These are phyloP conservation scores for barrel medic (Medicago truncatula) DNA, from an alignment of 306 rosid genomes.

Conservation along the genomic window MtrunA17r5.0-ANR NC_053045.1:26600001-26600500, in stretches of 20 bases:
- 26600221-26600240: slow-evolving; percentile 34
- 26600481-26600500: slow-evolving; percentile 10
- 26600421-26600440: background rate
- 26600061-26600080: slow-evolving; percentile 56
- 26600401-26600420: slow-evolving; percentile 8
- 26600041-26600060: slow-evolving; percentile 63
- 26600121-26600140: slow-evolving; percentile 72
- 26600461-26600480: slow-evolving; percentile 30
- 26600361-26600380: slow-evolving; percentile 5
- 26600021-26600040: slow-evolving; percentile 75
- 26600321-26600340: slow-evolving; percentile 22
- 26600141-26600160: slow-evolving; percentile 73
- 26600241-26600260: background rate
- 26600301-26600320: slow-evolving; percentile 8
- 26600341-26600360: slow-evolving; percentile 30
- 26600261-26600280: slow-evolving; percentile 19
- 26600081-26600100: slow-evolving; percentile 54
- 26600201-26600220: slow-evolving; percentile 32
- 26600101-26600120: slow-evolving; percentile 57
- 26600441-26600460: slow-evolving; percentile 1
- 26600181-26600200: slow-evolving; percentile 26
- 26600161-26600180: slow-evolving; percentile 78
- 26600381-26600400: slow-evolving; percentile 25
- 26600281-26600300: background rate
- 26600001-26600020: slow-evolving; percentile 69